Evolutionary conservation across 2,329 filamentous ascomycete species (phyloP).

Genomic region (Neonectria hederae): DNA sequence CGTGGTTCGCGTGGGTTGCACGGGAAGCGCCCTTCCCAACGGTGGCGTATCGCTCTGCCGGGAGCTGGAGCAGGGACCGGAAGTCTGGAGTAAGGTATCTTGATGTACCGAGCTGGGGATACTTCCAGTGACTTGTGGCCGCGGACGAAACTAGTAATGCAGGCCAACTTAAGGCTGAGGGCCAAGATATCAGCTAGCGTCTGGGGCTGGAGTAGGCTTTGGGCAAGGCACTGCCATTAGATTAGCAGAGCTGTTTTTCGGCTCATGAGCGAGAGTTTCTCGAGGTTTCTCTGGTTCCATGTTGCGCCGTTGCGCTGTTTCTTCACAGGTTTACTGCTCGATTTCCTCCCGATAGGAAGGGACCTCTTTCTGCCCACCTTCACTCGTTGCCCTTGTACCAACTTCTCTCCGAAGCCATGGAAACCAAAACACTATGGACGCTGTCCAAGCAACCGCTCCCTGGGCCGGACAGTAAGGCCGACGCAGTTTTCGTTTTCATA

Average conservation of each 20-base stretch:
- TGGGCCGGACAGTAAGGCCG: background rate
- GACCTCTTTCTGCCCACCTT: background rate
- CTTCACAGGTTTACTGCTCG: background rate
- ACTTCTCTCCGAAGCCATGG: slow-evolving; percentile 2
- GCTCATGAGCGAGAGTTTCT: background rate
- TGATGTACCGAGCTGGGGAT: slow-evolving; percentile 7
- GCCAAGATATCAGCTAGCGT: background rate
- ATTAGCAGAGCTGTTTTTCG: background rate
- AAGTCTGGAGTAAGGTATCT: background rate
- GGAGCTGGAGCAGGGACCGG: no score
- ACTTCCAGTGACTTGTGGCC: slow-evolving; percentile 7
- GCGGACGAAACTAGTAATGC: background rate
- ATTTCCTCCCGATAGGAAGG: background rate
- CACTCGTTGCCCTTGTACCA: background rate
- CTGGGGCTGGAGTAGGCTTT: background rate
- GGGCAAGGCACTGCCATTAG: background rate
- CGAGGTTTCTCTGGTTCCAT: background rate
- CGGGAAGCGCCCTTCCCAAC: background rate
- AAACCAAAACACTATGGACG: slow-evolving; percentile 18
- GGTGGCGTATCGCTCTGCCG: background rate
- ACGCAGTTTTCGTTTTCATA: slow-evolving; percentile 19
- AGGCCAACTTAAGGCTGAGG: background rate
- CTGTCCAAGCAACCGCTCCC: slow-evolving; percentile 12
- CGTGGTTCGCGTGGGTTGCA: background rate
- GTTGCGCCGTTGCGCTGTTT: background rate